Base-by-base conservation (phyloP, 2,329 filamentous ascomycete species). In the Monascus ruber region DNA sequence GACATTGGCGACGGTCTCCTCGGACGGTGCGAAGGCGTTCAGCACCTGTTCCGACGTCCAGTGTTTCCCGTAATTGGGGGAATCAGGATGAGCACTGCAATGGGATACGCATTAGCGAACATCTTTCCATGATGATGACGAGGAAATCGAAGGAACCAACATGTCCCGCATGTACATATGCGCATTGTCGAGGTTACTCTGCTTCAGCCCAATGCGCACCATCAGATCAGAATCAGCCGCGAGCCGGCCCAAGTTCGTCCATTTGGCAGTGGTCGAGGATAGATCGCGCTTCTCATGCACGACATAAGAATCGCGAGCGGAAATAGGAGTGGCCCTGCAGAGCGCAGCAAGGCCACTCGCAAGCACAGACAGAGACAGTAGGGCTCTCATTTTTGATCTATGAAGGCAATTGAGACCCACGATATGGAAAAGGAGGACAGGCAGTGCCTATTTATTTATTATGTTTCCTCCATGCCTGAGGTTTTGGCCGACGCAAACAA, bases 1-100 rank as follows among this genome's bases (percentile, higher is more conserved):
- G 26, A 78, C 71, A 1, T 66, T 56, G 10, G 68, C 59, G 3
- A 77, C 65, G 4, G 71, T 60, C 33, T 73, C 66, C 5, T 49
- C 47, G 10, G 51, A 53, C 7, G 65, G 63, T 24, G 64, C 58
- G 45, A 70, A 70, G 6, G 62, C 55, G 31, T 65, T 56, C 33
- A 63, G 62, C 31, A 71, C 56, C 38, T 70, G 44, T 28, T 69
- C 56, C 6, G 60, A 52, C 5, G 60, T 59, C 60, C 64, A 69
- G 41, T 66, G 61, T 39, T 64, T 49, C 17, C 64, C 66, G 47
- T 62, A 70, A 4, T 56, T 63, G 8, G 57, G 37, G 10, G 65
- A 70, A 4, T 44, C 46, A 4, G 66, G 68, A 37, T 67, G 53
- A 4, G 66, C 67, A n/a, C 53, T 57, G 26, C 17, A 9, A 17